These are phyloP conservation scores for Alternaria solani DNA, from an alignment of 2,329 filamentous ascomycete species.

Conservation along the genomic window DNA sequence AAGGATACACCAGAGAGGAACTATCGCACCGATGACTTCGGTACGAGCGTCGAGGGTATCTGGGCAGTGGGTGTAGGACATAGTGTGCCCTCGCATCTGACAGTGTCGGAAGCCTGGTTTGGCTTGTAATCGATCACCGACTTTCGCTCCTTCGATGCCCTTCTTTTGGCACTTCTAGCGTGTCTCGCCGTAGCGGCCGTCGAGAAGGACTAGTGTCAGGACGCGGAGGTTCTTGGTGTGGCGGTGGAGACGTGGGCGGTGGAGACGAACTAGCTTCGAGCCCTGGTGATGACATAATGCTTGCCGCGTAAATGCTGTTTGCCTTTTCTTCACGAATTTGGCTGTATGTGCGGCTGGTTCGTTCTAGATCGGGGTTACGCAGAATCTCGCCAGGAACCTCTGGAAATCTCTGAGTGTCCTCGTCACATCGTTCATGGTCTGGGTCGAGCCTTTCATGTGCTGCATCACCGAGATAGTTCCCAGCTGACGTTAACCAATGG, in stretches of 20 bases:
- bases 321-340: constrained; percentile 51
- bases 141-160: constrained; percentile 24
- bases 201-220: constrained; percentile 21
- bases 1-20: constrained; percentile 40
- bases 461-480: constrained; percentile 59
- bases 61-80: constrained; percentile 42
- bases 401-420: constrained; percentile 61
- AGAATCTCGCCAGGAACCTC: constrained; percentile 63
- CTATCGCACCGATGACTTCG: constrained; percentile 41
- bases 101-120: constrained; percentile 40
- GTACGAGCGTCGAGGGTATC: constrained; percentile 35
- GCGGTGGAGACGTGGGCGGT: constrained; percentile 26
- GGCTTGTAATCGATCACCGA: constrained; percentile 26
- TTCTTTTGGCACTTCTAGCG: constrained; percentile 34
- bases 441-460: constrained; percentile 54
- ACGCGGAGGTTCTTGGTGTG: constrained; percentile 11
- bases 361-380: constrained; percentile 54
- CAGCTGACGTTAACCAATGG: constrained; percentile 53
- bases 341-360: constrained; percentile 55
- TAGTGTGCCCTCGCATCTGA: constrained; percentile 35
- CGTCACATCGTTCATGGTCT: constrained; percentile 58
- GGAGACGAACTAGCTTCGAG: constrained; percentile 27
- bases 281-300: constrained; percentile 39
- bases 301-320: constrained; percentile 50
- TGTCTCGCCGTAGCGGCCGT: constrained; percentile 24